Percentiles rank a stretch among this genome's conserved stretches.
Evolutionary conservation across 441 rosid genomes (phyloP).

Genomic region (Brassica hybrid): DNA sequence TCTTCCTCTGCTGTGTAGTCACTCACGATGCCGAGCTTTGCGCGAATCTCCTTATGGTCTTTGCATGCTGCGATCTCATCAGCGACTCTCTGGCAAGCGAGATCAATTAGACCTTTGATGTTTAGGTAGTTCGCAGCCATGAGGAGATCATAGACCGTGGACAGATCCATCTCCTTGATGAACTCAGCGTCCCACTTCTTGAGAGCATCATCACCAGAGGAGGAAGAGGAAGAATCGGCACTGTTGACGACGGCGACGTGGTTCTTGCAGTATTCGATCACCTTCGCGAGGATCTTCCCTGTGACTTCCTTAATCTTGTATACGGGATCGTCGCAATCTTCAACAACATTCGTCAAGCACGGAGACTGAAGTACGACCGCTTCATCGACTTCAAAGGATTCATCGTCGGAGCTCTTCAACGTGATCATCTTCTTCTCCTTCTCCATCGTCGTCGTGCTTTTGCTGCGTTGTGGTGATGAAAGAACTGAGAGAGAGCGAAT

Average conservation of each 20-base stretch:
- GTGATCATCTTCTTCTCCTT: constrained; percentile 45
- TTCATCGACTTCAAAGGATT: constrained; percentile 49
- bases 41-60: neutral
- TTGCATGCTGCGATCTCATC: neutral
- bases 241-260: constrained; percentile 42
- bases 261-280: constrained; percentile 54
- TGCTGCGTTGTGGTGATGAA: neutral
- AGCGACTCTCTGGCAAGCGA: neutral
- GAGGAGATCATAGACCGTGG: neutral
- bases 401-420: constrained; percentile 48
- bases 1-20: neutral
- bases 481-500: neutral
- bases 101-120: neutral
- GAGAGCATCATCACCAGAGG: neutral
- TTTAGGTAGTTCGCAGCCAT: neutral
- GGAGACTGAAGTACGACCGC: constrained; percentile 48
- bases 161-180: neutral
- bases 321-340: constrained; percentile 40
- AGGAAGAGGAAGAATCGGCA: neutral
- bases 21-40: neutral
- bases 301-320: constrained; percentile 48
- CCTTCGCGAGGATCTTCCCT: constrained; percentile 45
- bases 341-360: constrained; percentile 44
- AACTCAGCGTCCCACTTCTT: neutral
- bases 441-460: constrained; percentile 16